Evolutionary conservation across 2,329 filamentous ascomycete genomes (phyloP).

Genomic region (Aspergillus tanneri): DNA sequence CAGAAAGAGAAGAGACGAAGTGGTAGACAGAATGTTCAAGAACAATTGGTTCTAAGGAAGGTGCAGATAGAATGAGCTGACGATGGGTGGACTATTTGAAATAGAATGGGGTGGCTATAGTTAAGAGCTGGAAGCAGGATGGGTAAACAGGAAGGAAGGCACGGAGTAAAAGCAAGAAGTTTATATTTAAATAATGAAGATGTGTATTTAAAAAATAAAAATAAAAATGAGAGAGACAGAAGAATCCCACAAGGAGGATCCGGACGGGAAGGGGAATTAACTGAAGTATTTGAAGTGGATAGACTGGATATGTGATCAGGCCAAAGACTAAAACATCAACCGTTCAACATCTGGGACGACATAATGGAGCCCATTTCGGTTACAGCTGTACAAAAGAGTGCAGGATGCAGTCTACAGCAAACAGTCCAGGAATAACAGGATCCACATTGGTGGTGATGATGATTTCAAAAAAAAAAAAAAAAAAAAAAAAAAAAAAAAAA

Average conservation of each 20-base stretch:
- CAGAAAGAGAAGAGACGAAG: slow-evolving; percentile 8
- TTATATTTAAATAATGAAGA: slow-evolving; percentile 5
- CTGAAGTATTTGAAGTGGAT: slow-evolving; percentile 33
- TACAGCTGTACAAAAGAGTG: slow-evolving; percentile 36
- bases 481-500: slow-evolving; percentile 2
- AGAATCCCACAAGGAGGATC: slow-evolving; percentile 16
- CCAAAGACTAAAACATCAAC: slow-evolving; percentile 31
- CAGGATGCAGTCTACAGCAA: slow-evolving; percentile 38
- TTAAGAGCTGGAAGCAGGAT: slow-evolving; percentile 12
- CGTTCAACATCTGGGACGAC: slow-evolving; percentile 26
- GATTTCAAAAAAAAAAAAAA: slow-evolving; percentile 7
- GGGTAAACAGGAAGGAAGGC: slow-evolving; percentile 13
- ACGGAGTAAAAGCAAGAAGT: slow-evolving; percentile 11
- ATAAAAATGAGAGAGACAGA: slow-evolving; percentile 15
- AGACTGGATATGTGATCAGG: slow-evolving; percentile 37
- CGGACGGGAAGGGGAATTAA: slow-evolving; percentile 31
- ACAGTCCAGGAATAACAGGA: slow-evolving; percentile 34
- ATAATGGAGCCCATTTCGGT: slow-evolving; percentile 31
- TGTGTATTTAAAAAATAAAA: slow-evolving; percentile 3
- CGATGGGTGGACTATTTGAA: not conserved
- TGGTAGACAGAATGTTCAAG: not conserved
- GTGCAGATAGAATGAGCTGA: slow-evolving; percentile 1
- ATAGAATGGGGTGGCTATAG: slow-evolving; percentile 11
- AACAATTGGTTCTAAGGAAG: not conserved
- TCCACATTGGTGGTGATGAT: slow-evolving; percentile 19